Evolutionary conservation across 2,329 filamentous ascomycete species (phyloP), one percentile per base, ranked within the genome.

Genomic region (Tolypocladium ovalisporum): DNA sequence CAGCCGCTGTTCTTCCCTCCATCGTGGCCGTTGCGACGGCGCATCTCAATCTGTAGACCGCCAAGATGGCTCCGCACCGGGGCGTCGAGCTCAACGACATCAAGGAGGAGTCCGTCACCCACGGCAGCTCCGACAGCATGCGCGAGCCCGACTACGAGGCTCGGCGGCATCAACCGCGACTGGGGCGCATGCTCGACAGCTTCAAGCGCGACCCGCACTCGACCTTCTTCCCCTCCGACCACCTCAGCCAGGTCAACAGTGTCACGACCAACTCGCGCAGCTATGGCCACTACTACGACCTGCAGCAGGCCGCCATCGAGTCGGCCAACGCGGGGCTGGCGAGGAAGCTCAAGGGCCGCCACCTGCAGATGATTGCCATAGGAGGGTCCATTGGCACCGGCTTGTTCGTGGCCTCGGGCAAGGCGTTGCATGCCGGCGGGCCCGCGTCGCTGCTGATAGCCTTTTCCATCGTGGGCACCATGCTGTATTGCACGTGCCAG

Each of bases 341-440:
- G 54, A 80, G 91, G 66, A 86, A 85, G 70, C 74, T 96, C 63
- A 94, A 95, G 73, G 85, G 86, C 24, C 81, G 91, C 53, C 93
- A 97, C 76, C 70, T 97, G 68, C 92, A 97, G 76, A 97, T 97
- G 93, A 97, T 97, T 77, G 93, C 93, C 17, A 96, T 97, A 63
- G 91, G 91, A 64, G 92, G 92, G 49, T 93, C 89, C 13, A 96
- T 96, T 66, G 89, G 88, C 83, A 92, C 88, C 29, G 91, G 92
- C 62, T 77, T 97, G 2, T 96, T 96, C 69, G 89, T 97, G 42
- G 88, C 89, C 27, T 93, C 89, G 0, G 90, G 89, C 55, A 78
- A 76, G 59, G 85, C 89, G 13, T 76, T 95, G 59, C 77, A 82
- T 53, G 76, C 77, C 19, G 90, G 90, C 63, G 90, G 90, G 3